Percentiles rank a stretch among this genome's conserved stretches.
Conservation (phyloP, 1,284 basidiomycete genomes). For the Boletus semigastroideus region DNA sequence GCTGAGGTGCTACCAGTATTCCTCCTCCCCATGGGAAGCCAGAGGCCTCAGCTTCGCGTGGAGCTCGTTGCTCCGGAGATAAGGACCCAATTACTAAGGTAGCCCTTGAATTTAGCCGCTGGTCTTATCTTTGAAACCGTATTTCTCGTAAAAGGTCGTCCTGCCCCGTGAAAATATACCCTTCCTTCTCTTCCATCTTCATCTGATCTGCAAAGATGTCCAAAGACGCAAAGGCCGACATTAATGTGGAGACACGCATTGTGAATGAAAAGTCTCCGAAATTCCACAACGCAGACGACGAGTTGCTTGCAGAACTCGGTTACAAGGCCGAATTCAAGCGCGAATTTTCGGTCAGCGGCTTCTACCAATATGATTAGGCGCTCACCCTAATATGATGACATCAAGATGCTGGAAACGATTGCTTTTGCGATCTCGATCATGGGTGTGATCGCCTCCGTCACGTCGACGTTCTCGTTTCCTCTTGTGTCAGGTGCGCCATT, state of each 20-base stretch:
- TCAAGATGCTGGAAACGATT: constrained; percentile 59
- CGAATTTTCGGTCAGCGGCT: constrained; percentile 61
- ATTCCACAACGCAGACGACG: constrained; percentile 49
- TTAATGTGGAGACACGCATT: constrained; percentile 11
- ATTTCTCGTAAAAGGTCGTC: not conserved
- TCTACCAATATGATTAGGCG: not conserved
- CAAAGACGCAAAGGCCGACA: constrained; percentile 16
- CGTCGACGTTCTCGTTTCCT: constrained; percentile 65
- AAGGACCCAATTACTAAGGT: constrained; percentile 7
- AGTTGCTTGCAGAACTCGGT: constrained; percentile 61
- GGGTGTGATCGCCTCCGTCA: constrained; percentile 69
- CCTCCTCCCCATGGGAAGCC: not conserved
- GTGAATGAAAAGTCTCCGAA: constrained; percentile 19
- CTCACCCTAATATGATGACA: not conserved
- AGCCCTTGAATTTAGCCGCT: not conserved
- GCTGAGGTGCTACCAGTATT: not conserved
- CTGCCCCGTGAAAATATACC: not conserved
- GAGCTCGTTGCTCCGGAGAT: constrained; percentile 2
- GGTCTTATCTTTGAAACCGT: constrained; percentile 14
- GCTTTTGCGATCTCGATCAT: constrained; percentile 75
- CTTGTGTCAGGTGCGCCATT: constrained; percentile 51
- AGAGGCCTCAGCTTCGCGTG: not conserved
- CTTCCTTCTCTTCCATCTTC: not conserved
- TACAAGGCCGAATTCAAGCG: constrained; percentile 76
- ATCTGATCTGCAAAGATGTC: constrained; percentile 13